phyloP scores from a whole-genome alignment of 2,329 filamentous ascomycete genomes.

The Juglanconis juglandina region DNA sequence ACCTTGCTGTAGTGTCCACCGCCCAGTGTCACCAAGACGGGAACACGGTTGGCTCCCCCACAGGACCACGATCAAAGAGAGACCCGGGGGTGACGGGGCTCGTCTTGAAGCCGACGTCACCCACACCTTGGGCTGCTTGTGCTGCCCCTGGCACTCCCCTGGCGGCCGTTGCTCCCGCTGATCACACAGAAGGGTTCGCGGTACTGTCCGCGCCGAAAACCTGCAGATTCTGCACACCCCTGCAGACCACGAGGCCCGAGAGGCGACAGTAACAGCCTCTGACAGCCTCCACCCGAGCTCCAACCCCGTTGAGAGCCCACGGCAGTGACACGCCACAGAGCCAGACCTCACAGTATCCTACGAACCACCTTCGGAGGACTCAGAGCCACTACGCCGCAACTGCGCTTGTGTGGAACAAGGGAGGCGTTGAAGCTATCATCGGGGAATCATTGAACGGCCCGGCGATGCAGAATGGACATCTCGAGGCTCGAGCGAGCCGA shows the following conservation, averaged over 20 bases:
- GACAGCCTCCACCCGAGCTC: background rate
- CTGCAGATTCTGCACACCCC: constrained; percentile 17
- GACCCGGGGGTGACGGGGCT: too few species aligned
- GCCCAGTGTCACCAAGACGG: too few species aligned
- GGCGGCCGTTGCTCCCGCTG: constrained; percentile 6
- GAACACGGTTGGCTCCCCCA: too few species aligned
- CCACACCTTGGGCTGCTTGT: background rate
- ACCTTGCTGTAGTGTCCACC: too few species aligned
- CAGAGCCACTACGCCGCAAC: too few species aligned
- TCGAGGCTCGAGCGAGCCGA: background rate
- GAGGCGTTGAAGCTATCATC: too few species aligned
- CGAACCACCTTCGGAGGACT: background rate
- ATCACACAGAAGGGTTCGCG: constrained; percentile 17
- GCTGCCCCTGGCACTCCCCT: constrained; percentile 5
- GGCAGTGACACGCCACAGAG: background rate
- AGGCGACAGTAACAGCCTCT: background rate
- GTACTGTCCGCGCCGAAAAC: constrained; percentile 14
- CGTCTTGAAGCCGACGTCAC: background rate
- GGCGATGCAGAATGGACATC: background rate
- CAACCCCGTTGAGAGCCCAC: background rate
- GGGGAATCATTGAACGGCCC: background rate
- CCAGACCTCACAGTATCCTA: background rate
- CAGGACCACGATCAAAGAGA: too few species aligned
- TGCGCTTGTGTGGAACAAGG: too few species aligned
- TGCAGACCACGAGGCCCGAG: constrained; percentile 14